phyloP scores from a whole-genome alignment of 768 basidiomycete species.

The Serendipita sp. region DNA sequence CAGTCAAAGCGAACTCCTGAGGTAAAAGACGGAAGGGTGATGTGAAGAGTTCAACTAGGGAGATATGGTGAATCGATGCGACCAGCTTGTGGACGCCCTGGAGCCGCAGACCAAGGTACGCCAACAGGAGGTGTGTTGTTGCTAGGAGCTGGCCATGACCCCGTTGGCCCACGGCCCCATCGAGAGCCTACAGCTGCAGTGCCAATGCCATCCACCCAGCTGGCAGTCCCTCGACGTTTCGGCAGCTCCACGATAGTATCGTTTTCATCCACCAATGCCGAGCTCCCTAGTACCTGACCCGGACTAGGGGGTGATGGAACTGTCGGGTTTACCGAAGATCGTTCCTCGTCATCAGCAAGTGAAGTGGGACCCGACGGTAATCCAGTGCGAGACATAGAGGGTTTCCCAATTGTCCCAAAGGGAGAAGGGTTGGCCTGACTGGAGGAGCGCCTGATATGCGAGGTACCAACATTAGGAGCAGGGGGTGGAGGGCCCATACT shows the following conservation, averaged over 20 bases:
- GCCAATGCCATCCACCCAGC: background rate
- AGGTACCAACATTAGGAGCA: background rate
- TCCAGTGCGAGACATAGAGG: slow-evolving; percentile 20
- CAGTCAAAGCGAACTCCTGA: too few species aligned
- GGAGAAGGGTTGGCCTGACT: slow-evolving; percentile 50
- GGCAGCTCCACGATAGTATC: slow-evolving; percentile 24
- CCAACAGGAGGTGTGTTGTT: background rate
- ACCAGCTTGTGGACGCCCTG: background rate
- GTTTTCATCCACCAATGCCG: slow-evolving; percentile 62
- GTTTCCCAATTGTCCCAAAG: slow-evolving; percentile 25
- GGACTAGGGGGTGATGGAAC: slow-evolving; percentile 35
- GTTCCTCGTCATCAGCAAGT: slow-evolving; percentile 22
- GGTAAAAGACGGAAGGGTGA: too few species aligned
- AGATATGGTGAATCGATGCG: background rate
- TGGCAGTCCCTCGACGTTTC: background rate
- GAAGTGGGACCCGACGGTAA: slow-evolving; percentile 15
- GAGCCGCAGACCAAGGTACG: background rate
- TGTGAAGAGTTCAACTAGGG: background rate
- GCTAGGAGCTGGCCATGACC: background rate
- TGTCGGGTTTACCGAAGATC: slow-evolving; percentile 35
- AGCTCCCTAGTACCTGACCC: slow-evolving; percentile 60
- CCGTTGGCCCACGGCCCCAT: background rate
- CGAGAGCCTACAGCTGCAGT: background rate
- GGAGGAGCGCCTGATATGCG: background rate
- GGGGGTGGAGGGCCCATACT: background rate